Evolutionary conservation across 306 rosid species (phyloP).

Genomic region (Lotus japonicus): DNA sequence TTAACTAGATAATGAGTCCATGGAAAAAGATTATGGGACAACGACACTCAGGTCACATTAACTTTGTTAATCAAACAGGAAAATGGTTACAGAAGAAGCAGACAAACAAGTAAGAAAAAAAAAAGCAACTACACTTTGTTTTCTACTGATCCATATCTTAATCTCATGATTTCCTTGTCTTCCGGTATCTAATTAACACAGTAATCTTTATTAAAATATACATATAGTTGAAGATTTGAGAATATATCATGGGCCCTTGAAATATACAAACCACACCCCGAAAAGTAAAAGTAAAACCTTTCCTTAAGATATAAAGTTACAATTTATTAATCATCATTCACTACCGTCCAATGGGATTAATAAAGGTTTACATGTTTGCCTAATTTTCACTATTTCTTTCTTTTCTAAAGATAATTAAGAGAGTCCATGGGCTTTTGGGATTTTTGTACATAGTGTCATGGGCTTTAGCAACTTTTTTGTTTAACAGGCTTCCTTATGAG

Average conservation of each 20-base stretch:
- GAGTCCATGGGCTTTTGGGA: no score
- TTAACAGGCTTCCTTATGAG: no score
- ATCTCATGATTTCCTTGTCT: conserved; percentile 23
- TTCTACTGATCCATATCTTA: not conserved
- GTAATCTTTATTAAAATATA: not conserved
- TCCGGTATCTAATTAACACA: not conserved
- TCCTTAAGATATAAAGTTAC: no score
- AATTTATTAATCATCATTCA: no score
- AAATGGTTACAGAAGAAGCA: not conserved
- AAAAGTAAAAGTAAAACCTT: not conserved
- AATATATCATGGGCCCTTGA: conserved; percentile 5
- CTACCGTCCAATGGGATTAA: no score
- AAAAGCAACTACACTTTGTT: not conserved
- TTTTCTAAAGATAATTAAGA: no score
- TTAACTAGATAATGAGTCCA: not conserved
- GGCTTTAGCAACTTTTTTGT: no score
- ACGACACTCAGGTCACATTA: not conserved
- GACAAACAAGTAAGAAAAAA: not conserved
- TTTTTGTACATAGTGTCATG: no score
- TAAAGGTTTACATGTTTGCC: no score
- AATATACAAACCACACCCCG: not conserved
- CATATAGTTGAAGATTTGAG: not conserved
- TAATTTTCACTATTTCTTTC: no score
- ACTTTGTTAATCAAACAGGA: not conserved
- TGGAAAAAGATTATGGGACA: not conserved